phyloP scores from a whole-genome alignment of 2,329 filamentous ascomycete genomes.

The Diplodia mutila region DNA sequence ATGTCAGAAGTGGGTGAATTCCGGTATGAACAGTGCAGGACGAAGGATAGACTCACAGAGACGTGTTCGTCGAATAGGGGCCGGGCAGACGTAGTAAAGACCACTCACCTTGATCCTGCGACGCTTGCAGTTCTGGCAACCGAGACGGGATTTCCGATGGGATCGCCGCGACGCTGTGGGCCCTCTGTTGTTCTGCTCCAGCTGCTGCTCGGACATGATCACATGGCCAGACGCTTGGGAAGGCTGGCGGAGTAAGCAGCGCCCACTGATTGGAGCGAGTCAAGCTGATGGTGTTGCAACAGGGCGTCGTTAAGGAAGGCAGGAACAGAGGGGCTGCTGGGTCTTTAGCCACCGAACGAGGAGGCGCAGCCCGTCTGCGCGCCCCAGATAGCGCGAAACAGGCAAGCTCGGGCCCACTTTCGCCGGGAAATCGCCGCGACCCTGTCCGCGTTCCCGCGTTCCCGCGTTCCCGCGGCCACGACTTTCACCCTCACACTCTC shows the following conservation, averaged over 20 bases:
- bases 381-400: neutral
- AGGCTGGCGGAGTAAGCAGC: neutral
- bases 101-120: constrained; percentile 19
- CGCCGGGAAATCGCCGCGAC: neutral
- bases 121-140: constrained; percentile 24
- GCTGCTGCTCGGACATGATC: constrained; percentile 15
- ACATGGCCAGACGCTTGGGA: neutral
- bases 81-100: neutral
- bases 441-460: neutral
- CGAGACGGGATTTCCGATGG: constrained; percentile 24
- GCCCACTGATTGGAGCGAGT: neutral
- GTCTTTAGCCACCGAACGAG: constrained; percentile 10
- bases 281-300: neutral
- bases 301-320: neutral
- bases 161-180: constrained; percentile 22
- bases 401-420: neutral
- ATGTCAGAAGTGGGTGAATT: neutral
- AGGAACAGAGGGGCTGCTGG: neutral
- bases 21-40: neutral
- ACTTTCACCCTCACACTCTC: neutral
- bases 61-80: neutral
- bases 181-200: constrained; percentile 1
- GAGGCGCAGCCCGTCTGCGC: constrained; percentile 20
- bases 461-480: neutral
- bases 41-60: neutral